phyloP scores from a whole-genome alignment of 1,139 yeast genomes.

The Candida glucosophila region DNA sequence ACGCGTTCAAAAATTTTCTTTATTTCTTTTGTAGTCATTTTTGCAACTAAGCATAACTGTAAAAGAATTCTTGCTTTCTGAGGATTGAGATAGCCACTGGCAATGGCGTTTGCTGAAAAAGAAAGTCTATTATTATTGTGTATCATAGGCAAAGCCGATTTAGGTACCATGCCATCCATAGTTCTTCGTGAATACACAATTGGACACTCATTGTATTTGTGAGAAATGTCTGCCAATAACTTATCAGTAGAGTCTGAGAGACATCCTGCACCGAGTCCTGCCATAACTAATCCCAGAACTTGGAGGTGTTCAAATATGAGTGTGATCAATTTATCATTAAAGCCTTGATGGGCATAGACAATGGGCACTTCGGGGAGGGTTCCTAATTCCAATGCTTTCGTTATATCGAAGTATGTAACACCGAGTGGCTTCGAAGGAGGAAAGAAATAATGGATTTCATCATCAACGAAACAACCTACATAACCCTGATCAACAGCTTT shows the following conservation, averaged over 20 bases:
- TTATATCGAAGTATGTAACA: constrained; percentile 29
- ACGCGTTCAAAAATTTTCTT: constrained; percentile 39
- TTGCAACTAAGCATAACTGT: constrained; percentile 46
- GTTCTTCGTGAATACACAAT: constrained; percentile 58
- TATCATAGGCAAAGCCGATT: constrained; percentile 25
- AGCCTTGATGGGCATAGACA: constrained; percentile 53
- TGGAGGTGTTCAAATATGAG: too few species aligned
- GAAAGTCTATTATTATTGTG: constrained; percentile 6
- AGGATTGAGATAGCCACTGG: constrained; percentile 62
- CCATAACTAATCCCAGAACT: constrained; percentile 50
- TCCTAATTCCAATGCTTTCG: constrained; percentile 5
- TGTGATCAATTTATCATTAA: constrained; percentile 35
- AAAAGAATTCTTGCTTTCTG: constrained; percentile 55
- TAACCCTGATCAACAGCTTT: constrained; percentile 63
- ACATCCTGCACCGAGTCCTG: constrained; percentile 69
- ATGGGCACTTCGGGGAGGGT: constrained; percentile 40
- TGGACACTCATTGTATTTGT: constrained; percentile 32
- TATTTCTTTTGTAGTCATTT: constrained; percentile 30
- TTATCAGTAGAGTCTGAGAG: constrained; percentile 46
- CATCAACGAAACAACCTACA: constrained; percentile 59
- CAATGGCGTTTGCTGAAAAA: constrained; percentile 17
- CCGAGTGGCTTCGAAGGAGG: constrained; percentile 57
- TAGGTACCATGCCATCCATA: constrained; percentile 47
- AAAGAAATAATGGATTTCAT: constrained; percentile 54
- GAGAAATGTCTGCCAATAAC: constrained; percentile 22